Conservation (phyloP, 2,329 filamentous ascomycete species). For the Fusarium pseudonygamai region DNA sequence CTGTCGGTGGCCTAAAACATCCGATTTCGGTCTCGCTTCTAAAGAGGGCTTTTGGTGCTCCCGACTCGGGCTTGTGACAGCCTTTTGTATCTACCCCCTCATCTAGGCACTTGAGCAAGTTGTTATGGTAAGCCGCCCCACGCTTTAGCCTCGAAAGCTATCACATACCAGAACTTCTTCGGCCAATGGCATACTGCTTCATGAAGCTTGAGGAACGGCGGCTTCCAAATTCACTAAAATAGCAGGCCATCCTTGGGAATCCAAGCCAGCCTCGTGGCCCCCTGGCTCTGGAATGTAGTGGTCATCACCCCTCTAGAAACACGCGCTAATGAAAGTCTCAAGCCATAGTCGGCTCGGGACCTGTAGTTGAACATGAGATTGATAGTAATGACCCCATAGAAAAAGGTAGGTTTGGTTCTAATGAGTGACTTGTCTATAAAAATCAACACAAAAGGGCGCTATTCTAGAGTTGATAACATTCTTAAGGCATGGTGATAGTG, state of each 20-base stretch:
- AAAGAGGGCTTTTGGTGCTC: no score
- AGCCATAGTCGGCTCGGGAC: neutral
- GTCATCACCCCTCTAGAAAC: neutral
- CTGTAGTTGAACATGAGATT: no score
- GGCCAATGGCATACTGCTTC: neutral
- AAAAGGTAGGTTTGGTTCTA: no score
- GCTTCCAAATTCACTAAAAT: neutral
- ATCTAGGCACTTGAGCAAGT: neutral
- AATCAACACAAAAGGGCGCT: no score
- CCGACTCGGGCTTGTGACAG: no score
- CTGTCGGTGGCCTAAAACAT: neutral
- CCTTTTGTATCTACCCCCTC: no score
- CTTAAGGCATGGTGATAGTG: neutral
- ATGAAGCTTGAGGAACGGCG: neutral
- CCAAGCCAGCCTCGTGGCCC: neutral
- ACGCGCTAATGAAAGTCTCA: neutral
- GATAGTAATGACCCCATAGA: no score
- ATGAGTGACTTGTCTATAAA: no score
- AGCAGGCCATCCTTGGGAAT: neutral
- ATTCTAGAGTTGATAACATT: no score
- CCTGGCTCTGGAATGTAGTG: neutral
- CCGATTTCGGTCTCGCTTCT: neutral
- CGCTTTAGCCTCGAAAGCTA: neutral
- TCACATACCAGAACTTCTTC: neutral
- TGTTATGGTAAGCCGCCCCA: neutral